Evolutionary conservation across 768 basidiomycete genomes (phyloP).

Genomic region (Mycena alexandri): DNA sequence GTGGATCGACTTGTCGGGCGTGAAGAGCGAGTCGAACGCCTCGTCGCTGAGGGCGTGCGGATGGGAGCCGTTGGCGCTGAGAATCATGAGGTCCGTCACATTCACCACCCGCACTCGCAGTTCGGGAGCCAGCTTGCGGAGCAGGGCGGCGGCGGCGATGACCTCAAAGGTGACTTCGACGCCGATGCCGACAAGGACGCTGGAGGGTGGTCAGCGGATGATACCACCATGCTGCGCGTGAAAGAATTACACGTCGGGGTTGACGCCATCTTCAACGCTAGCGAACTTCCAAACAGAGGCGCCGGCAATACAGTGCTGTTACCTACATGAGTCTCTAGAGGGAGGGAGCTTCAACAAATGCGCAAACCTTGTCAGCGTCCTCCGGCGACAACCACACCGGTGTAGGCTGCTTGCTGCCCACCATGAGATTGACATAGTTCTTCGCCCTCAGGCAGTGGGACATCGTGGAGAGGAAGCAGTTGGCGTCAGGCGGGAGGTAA

Average conservation of each 20-base stretch:
- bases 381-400: constrained; percentile 84
- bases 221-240: neutral
- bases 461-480: constrained; percentile 86
- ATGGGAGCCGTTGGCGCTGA: constrained; percentile 76
- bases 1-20: constrained; percentile 73
- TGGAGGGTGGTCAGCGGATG: constrained; percentile 46
- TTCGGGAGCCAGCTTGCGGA: constrained; percentile 75
- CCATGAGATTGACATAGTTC: constrained; percentile 90
- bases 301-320: constrained; percentile 86
- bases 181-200: constrained; percentile 88
- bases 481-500: constrained; percentile 92
- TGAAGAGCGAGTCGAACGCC: constrained; percentile 80
- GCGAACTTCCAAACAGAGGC: constrained; percentile 90
- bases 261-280: constrained; percentile 76
- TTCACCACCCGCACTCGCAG: constrained; percentile 91
- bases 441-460: constrained; percentile 87
- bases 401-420: constrained; percentile 88
- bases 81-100: constrained; percentile 90
- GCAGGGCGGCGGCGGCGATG: constrained; percentile 85
- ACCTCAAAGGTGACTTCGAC: constrained; percentile 92
- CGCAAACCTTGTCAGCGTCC: constrained; percentile 73
- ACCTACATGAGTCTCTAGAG: constrained; percentile 15
- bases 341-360: neutral
- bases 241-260: constrained; percentile 72
- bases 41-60: constrained; percentile 77